phyloP scores from a whole-genome alignment of 495 filamentous ascomycete species.

The Xylaria scruposa region DNA sequence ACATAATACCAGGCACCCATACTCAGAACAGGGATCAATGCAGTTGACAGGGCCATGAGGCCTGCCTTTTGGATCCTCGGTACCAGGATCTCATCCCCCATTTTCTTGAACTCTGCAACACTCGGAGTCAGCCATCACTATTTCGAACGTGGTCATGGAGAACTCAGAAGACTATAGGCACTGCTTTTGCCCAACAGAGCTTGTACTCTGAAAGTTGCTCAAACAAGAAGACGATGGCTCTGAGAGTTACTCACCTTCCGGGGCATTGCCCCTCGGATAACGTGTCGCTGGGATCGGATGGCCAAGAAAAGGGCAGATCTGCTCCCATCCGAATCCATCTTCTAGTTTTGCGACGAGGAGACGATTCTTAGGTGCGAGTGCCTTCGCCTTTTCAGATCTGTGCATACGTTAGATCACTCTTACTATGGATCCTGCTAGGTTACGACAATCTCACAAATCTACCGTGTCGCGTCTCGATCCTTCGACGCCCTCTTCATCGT shows the following conservation, averaged over 20 bases:
- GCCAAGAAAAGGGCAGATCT: slow-evolving; percentile 43
- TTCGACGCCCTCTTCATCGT: slow-evolving; percentile 11
- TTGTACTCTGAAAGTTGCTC: no score
- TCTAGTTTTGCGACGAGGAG: slow-evolving; percentile 36
- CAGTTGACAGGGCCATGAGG: slow-evolving; percentile 12
- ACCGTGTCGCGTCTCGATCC: slow-evolving; percentile 10
- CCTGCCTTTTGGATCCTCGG: slow-evolving; percentile 14
- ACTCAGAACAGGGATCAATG: slow-evolving; percentile 18
- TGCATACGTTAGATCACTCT: background rate
- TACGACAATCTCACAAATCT: slow-evolving; percentile 8
- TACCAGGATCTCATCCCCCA: slow-evolving; percentile 40
- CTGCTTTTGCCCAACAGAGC: no score
- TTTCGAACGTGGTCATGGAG: no score
- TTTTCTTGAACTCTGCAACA: slow-evolving; percentile 31
- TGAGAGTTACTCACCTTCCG: slow-evolving; percentile 3
- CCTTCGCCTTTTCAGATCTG: slow-evolving; percentile 28
- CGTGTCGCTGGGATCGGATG: slow-evolving; percentile 35
- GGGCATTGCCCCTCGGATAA: slow-evolving; percentile 41
- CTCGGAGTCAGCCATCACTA: no score
- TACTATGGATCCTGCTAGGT: background rate
- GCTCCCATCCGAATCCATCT: slow-evolving; percentile 43
- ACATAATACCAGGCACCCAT: slow-evolving; percentile 22
- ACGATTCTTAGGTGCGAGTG: slow-evolving; percentile 24
- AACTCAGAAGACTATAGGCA: no score
- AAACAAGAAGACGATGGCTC: no score